These are phyloP conservation scores for Triglochin maritima DNA, from an alignment of 106 monocot species.

Conservation along the genomic window DNA sequence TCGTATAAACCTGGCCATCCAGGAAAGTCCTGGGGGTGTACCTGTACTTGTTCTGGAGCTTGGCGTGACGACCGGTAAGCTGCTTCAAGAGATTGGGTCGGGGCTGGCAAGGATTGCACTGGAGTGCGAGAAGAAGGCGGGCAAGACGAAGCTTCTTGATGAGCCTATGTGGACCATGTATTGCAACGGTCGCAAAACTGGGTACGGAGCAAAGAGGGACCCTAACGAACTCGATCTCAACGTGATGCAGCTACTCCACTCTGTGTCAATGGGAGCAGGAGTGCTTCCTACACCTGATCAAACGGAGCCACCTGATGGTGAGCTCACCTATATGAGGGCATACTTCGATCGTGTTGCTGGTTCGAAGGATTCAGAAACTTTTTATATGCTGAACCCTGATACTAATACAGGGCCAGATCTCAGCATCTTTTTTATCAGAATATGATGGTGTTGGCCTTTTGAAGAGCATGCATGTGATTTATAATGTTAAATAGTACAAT, in stretches of 20 bases:
- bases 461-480: neutral
- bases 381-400: constrained; percentile 92
- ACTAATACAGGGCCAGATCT: constrained; percentile 57
- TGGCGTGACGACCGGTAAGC: constrained; percentile 41
- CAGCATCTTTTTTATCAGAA: constrained; percentile 85
- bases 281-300: constrained; percentile 39
- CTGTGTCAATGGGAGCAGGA: constrained; percentile 84
- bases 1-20: constrained; percentile 54
- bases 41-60: constrained; percentile 63
- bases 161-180: constrained; percentile 62
- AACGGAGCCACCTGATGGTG: constrained; percentile 40
- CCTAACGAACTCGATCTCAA: constrained; percentile 37
- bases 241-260: constrained; percentile 61
- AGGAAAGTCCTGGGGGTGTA: constrained; percentile 45
- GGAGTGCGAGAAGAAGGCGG: constrained; percentile 73
- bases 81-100: constrained; percentile 71
- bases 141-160: constrained; percentile 42
- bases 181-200: constrained; percentile 51
- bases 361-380: constrained; percentile 84
- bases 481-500: neutral
- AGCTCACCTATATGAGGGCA: constrained; percentile 80
- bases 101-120: constrained; percentile 65
- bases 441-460: constrained; percentile 14
- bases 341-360: constrained; percentile 66
- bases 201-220: constrained; percentile 52